Base-by-base conservation (phyloP, 2,329 filamentous ascomycete genomes). In the Scedosporium boydii region DNA sequence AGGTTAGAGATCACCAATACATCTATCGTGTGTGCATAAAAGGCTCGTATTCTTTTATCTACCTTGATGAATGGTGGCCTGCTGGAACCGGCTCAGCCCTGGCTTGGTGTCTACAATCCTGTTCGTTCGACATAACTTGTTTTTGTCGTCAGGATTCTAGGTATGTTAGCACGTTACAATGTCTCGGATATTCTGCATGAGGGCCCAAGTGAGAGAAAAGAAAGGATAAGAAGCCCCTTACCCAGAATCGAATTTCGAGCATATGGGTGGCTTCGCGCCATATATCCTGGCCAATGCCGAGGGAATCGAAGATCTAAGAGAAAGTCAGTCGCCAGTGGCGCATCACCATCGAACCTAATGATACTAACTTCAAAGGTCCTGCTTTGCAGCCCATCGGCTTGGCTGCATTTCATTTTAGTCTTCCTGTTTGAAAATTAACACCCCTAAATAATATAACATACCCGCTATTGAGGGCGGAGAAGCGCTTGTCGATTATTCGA, bases 1-100 rank as follows among this genome's bases (percentile, higher is more conserved):
- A 88, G 82, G 51, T 81, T 80, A 64, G 88, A 84, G 0, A 87
- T 75, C 66, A 89, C 85, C 69, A 86, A 87, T 38, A 9, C 10
- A 38, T 38, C 34, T 38, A 38, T 9, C 34, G 12, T 38, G 34
- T 12, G 34, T 38, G 34, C 34, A 4, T 38, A 12, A 3, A 38
- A 12, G 80, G 76, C 68, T 91, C 87, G 64, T 90, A 84, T 1
- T 87, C 81, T 2, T 9, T 51, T 18, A 16, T 6, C 5, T 56
- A 56, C 87, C 88, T 72, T 91, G 88, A 66, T 90, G 87, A 46
- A 91, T 72, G 3, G 89, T 84, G 3, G 86, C 82, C 69, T 90
- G 82, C 62, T 84, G 82, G 65, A 88, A 89, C 4, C 81, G 80
- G 27, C 80, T 86, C 56, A 88, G 75, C 0, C 83, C 84, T 0